These are phyloP conservation scores for Selaginella moellendorffii DNA, from an alignment of 75 land plant species.

Conservation along the genomic window DNA sequence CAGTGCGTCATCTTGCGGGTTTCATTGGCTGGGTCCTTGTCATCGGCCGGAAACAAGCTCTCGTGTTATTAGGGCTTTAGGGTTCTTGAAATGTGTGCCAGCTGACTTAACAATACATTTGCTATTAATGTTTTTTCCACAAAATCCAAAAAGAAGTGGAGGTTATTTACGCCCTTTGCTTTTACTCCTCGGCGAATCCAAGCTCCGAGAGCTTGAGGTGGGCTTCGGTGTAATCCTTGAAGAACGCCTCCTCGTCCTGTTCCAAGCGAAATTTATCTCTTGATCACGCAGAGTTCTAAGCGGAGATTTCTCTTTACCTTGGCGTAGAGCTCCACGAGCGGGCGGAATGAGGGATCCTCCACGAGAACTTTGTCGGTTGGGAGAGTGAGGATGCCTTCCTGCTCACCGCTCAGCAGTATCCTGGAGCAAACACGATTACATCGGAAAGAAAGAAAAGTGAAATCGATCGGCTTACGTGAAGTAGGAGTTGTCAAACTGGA, in stretches of 20 bases:
- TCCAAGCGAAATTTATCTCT: conserved; percentile 1
- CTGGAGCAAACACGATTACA: conserved; percentile 12
- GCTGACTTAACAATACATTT: too few species aligned
- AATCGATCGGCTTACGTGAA: conserved; percentile 16
- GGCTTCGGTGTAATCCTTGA: conserved; percentile 28
- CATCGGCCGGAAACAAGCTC: too few species aligned
- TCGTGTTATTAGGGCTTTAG: too few species aligned
- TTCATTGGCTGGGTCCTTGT: too few species aligned
- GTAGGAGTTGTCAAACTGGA: conserved; percentile 30
- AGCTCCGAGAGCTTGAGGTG: conserved; percentile 34
- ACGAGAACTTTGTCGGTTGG: conserved; percentile 40
- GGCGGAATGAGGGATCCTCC: conserved; percentile 24
- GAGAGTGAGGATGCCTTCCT: conserved; percentile 31
- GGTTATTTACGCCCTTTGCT: too few species aligned
- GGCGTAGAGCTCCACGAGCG: conserved; percentile 32
- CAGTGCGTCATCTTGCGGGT: too few species aligned
- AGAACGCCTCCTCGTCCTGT: conserved; percentile 42
- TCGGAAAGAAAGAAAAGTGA: background rate
- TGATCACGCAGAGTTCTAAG: conserved; percentile 3
- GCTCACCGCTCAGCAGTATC: conserved; percentile 23
- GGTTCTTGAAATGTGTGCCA: too few species aligned
- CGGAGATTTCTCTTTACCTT: conserved; percentile 20
- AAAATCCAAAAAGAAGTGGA: too few species aligned
- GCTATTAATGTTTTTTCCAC: too few species aligned
- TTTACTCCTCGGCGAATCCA: conserved; percentile 9